Percentiles rank a stretch among this genome's conserved stretches.
Evolutionary conservation across 345 rosid species (phyloP).

Genomic region (Eucalyptus camaldulensis): DNA sequence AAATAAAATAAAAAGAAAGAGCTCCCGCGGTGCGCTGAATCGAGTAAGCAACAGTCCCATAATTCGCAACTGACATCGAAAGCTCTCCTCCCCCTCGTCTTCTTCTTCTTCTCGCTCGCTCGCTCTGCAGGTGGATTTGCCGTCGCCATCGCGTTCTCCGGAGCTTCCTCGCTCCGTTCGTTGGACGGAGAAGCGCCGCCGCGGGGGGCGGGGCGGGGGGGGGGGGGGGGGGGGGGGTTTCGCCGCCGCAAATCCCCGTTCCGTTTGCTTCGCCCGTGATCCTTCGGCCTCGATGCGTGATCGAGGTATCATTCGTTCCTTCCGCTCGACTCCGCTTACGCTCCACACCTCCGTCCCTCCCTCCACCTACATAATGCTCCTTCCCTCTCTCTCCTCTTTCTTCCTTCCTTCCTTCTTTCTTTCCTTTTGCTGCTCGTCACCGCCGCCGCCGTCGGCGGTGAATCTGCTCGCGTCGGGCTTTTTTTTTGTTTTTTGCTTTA

Average conservation of each 20-base stretch:
- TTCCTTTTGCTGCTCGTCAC: not conserved
- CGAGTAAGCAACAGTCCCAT: not conserved
- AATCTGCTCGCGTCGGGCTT: not conserved
- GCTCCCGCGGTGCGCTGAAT: not conserved
- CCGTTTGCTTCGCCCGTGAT: not conserved
- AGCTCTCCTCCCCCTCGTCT: not conserved
- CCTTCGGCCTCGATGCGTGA: not conserved
- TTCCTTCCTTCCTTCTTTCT: not conserved
- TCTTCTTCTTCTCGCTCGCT: not conserved
- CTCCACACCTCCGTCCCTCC: not conserved
- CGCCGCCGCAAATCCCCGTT: not conserved
- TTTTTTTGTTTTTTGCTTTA: not conserved
- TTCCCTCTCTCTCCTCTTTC: not conserved
- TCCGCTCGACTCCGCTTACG: not conserved
- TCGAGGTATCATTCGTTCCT: constrained; percentile 1
- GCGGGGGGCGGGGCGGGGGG: not conserved
- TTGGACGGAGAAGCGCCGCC: not conserved
- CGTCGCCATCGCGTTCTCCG: not conserved
- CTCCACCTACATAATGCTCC: not conserved
- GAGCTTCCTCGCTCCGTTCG: not conserved
- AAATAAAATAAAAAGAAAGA: not conserved
- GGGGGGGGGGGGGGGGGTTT: not conserved
- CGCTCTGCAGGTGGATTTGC: not conserved
- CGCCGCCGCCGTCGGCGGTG: not conserved
- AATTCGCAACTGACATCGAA: not conserved